These are phyloP conservation scores for Candida coquimbonensis DNA, from an alignment of 805 yeast genomes.

Conservation along the genomic window DNA sequence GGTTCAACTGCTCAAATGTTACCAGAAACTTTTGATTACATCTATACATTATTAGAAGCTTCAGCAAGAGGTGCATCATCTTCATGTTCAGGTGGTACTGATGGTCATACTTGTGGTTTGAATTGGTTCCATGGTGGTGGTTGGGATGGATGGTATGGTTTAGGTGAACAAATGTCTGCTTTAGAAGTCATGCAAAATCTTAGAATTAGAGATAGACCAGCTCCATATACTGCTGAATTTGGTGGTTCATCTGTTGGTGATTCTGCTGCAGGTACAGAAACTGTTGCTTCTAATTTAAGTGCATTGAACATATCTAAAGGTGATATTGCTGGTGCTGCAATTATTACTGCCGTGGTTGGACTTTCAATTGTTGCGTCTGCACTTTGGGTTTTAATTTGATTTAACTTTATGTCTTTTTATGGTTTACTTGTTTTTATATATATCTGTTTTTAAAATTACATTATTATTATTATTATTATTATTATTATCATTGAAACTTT, in stretches of 20 bases:
- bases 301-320: slow-evolving; percentile 33
- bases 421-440: not conserved
- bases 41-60: slow-evolving; percentile 38
- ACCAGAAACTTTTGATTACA: slow-evolving; percentile 43
- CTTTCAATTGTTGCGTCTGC: slow-evolving; percentile 31
- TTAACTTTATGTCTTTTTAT: not conserved
- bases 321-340: slow-evolving; percentile 61
- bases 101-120: slow-evolving; percentile 76
- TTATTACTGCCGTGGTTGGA: slow-evolving; percentile 50
- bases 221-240: slow-evolving; percentile 50
- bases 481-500: too few species aligned
- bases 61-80: slow-evolving; percentile 68
- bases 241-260: slow-evolving; percentile 67
- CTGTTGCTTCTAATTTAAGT: slow-evolving; percentile 26
- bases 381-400: slow-evolving; percentile 32
- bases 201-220: slow-evolving; percentile 29
- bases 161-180: slow-evolving; percentile 82
- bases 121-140: slow-evolving; percentile 49
- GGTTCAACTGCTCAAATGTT: slow-evolving; percentile 57
- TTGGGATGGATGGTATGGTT: slow-evolving; percentile 67
- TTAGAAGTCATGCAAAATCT: slow-evolving; percentile 47
- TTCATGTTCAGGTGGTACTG: slow-evolving; percentile 75
- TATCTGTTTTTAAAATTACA: not conserved
- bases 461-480: not conserved
- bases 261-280: slow-evolving; percentile 53